Evolutionary conservation across 163 green algal genomes (phyloP), one percentile per base, ranked within the genome.

Genomic region (Coccomyxa subellipsoidea): DNA sequence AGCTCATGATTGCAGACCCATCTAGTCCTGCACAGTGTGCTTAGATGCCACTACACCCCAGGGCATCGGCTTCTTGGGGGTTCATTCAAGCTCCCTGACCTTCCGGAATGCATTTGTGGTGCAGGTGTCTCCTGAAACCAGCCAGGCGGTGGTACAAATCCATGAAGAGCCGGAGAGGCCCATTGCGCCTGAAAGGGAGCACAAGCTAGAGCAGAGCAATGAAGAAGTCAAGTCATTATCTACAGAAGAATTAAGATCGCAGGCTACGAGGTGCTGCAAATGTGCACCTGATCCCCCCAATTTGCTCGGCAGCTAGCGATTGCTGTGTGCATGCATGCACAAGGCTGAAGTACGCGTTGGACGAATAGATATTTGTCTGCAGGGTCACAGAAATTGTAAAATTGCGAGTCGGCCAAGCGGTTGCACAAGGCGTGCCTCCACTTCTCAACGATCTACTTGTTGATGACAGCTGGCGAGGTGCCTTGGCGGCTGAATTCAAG

Each of bases 401-500:
- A 34, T 8, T 73, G 29, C 27, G 66, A 73, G 66, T 73, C 21
- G 27, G n/a, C 29, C 66, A 73, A 36, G 66, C 66, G 15, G n/a
- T 12, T 3, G 66, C 66, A 36, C 66, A 36, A 47, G 85, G 83
- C 31, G 70, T 69, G 23, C 76, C 87, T n/a, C 86, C 86, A n/a
- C 37, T 12, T 4, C 84, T 92, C 34, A 29, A 31, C 0, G 80
- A 86, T 21, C 82, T 92, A 29, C 84, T 93, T 27, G 54, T 84
- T 0, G 88, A 90, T 38, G 38, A 80, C n/a, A 84, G 35, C 39
- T 93, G 90, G 90, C 81, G 80, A 27, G 21, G 29, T 25, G 37
- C 79, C 53, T 72, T 94, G 85, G 71, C 35, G 5, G 4, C 5
- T 0, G 87, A 94, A 79, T 86, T 94, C 25, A 32, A 71, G 23